phyloP scores from a whole-genome alignment of 257 asterid genomes.

The Petunia axillaris region DNA sequence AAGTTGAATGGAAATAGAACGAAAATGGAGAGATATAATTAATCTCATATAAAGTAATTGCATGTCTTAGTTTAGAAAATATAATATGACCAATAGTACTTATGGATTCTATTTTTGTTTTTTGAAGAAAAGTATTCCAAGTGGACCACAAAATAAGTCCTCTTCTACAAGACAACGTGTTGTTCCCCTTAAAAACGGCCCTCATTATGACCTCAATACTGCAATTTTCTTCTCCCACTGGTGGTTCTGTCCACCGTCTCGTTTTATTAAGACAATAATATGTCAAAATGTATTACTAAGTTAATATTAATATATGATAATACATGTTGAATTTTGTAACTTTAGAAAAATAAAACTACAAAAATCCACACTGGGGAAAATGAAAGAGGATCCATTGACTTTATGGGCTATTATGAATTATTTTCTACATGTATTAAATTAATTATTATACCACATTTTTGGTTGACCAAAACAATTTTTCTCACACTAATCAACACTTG shows the following conservation, averaged over 20 bases:
- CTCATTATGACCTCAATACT: conserved; percentile 5
- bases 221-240: not conserved
- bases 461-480: not conserved
- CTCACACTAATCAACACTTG: not conserved
- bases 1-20: no score
- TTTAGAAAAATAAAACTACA: not conserved
- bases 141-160: conserved; percentile 14
- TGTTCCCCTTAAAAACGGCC: not conserved
- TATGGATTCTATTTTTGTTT: not conserved
- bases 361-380: not conserved
- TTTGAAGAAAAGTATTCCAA: not conserved
- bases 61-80: not conserved
- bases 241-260: not conserved
- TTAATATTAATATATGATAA: not conserved
- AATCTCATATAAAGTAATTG: not conserved
- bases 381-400: no score
- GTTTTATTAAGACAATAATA: not conserved
- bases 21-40: no score
- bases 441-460: not conserved
- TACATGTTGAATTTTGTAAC: not conserved
- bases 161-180: conserved; percentile 16
- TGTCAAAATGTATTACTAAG: not conserved
- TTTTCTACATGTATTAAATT: not conserved
- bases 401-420: not conserved
- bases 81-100: not conserved